Evolutionary conservation across 2,329 filamentous ascomycete genomes (phyloP).

Genomic region (Colletotrichum plurivorum): DNA sequence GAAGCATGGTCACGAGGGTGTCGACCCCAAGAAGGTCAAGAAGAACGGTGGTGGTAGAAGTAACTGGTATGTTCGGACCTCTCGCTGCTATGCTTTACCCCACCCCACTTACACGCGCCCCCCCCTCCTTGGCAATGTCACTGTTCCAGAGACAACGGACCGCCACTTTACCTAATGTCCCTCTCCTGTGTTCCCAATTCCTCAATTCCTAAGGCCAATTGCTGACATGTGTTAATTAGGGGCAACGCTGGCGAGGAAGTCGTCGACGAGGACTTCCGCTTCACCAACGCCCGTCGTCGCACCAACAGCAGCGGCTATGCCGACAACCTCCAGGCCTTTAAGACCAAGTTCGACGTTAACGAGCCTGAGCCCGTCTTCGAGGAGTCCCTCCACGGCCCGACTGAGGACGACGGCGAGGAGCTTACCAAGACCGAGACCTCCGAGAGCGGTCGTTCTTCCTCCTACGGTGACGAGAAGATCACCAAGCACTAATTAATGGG

Average conservation of each 20-base stretch:
- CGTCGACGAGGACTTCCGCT: slow-evolving; percentile 85
- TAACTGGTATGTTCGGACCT: slow-evolving; percentile 81
- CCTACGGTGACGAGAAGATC: slow-evolving; percentile 64
- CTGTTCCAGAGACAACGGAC: background rate
- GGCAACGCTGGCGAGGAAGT: slow-evolving; percentile 87
- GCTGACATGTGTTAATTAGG: slow-evolving; percentile 65
- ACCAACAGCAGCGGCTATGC: slow-evolving; percentile 89
- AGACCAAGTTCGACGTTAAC: slow-evolving; percentile 95
- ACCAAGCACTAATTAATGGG: slow-evolving; percentile 38
- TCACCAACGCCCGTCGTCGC: slow-evolving; percentile 88
- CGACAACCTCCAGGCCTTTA: slow-evolving; percentile 81
- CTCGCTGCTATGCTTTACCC: slow-evolving; percentile 8
- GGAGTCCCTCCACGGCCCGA: slow-evolving; percentile 82
- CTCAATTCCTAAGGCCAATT: background rate
- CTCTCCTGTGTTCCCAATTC: background rate
- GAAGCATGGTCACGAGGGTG: slow-evolving; percentile 85
- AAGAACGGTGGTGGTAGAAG: slow-evolving; percentile 94
- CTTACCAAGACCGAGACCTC: slow-evolving; percentile 71
- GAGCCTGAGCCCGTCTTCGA: slow-evolving; percentile 95
- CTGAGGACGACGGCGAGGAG: slow-evolving; percentile 65
- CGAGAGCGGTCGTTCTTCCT: slow-evolving; percentile 71
- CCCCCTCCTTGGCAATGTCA: slow-evolving; percentile 4
- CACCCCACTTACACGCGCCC: slow-evolving; percentile 37
- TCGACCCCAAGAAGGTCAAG: slow-evolving; percentile 94
- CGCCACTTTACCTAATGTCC: background rate